These are phyloP conservation scores for Solanum appendiculatum DNA, from an alignment of 257 asterid genomes.

Conservation along the genomic window DNA sequence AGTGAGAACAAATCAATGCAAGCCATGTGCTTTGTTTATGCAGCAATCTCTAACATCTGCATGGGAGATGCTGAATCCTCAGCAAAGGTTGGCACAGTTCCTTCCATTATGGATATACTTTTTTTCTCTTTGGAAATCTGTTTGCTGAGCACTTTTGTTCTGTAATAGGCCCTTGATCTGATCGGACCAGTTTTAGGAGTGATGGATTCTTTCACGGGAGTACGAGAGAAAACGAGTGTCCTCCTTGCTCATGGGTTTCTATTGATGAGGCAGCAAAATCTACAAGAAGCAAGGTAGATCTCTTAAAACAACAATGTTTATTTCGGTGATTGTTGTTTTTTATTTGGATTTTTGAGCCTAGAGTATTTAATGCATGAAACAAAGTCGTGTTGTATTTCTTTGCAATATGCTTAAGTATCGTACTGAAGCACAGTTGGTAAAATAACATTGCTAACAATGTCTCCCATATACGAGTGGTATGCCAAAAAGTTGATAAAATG, in stretches of 20 bases:
- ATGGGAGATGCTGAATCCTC: slow-evolving; percentile 94
- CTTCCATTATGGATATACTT: neutral
- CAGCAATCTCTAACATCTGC: slow-evolving; percentile 84
- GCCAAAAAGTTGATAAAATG: neutral
- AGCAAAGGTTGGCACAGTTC: slow-evolving; percentile 44
- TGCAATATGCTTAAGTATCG: neutral
- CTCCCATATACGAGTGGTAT: neutral
- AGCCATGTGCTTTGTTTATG: slow-evolving; percentile 85
- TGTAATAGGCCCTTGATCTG: slow-evolving; percentile 73
- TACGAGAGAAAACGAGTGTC: slow-evolving; percentile 76
- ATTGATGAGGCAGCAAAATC: slow-evolving; percentile 81
- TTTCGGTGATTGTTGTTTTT: neutral
- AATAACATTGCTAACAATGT: neutral
- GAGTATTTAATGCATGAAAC: neutral
- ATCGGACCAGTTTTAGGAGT: slow-evolving; percentile 71
- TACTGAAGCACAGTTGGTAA: neutral
- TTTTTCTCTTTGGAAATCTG: neutral
- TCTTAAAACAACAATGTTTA: neutral
- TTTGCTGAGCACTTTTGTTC: neutral
- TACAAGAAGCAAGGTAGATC: slow-evolving; percentile 85
- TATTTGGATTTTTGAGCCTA: neutral
- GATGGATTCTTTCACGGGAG: slow-evolving; percentile 83
- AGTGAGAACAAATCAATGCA: slow-evolving; percentile 77
- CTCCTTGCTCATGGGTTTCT: slow-evolving; percentile 79
- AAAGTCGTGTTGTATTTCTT: neutral